Conservation (phyloP, 225 moss, liverwort and hornwort species). For the Pseudoscleropodium purum region DNA sequence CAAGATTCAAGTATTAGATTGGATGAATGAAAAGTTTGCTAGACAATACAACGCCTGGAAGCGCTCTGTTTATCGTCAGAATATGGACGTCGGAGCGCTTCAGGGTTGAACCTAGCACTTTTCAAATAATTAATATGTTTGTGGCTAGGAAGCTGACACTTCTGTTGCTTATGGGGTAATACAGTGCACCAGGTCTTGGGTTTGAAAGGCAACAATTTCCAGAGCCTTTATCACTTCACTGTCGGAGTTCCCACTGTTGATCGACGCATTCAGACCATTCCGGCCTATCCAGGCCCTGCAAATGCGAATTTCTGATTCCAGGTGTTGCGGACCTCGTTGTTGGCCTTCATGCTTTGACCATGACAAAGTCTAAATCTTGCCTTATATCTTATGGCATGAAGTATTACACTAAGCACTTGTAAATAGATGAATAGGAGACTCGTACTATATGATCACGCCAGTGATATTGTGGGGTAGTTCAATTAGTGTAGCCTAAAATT, state of each 20-base stretch:
- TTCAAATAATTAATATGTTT: background rate
- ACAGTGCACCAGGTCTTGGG: constrained; percentile 72
- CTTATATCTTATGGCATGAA: background rate
- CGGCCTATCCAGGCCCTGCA: constrained; percentile 62
- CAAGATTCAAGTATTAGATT: too few species aligned
- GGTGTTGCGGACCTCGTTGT: background rate
- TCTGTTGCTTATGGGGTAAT: background rate
- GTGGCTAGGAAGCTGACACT: background rate
- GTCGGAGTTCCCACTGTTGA: constrained; percentile 63
- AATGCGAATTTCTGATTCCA: constrained; percentile 22
- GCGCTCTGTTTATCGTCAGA: too few species aligned
- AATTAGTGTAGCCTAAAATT: background rate
- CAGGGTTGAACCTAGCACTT: background rate
- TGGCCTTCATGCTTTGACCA: background rate
- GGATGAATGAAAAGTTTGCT: too few species aligned
- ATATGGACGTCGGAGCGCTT: too few species aligned
- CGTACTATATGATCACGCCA: background rate
- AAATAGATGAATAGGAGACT: background rate
- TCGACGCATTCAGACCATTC: constrained; percentile 57
- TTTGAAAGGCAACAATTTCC: constrained; percentile 42
- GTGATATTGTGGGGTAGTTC: background rate
- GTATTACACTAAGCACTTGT: background rate
- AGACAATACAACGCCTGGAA: too few species aligned
- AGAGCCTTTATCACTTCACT: constrained; percentile 84
- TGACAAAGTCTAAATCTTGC: background rate